Percentiles rank a stretch among this genome's conserved stretches.
These are phyloP conservation scores for Symbiotaphrina buchneri DNA, from an alignment of 495 filamentous ascomycete genomes.

Conservation along the genomic window DNA sequence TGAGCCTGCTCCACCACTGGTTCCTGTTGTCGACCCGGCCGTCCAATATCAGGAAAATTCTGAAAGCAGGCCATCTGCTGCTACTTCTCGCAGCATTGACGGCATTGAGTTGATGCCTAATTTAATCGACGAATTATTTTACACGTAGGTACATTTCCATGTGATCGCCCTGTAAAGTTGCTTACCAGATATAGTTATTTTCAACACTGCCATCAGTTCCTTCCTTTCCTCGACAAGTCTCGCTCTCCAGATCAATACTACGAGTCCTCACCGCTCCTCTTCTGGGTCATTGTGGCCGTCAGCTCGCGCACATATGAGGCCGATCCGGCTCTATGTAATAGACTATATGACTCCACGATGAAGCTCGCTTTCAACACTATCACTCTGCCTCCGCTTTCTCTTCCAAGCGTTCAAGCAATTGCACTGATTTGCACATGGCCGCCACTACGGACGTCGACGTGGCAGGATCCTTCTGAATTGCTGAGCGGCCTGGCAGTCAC, in stretches of 20 bases:
- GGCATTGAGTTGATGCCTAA: neutral
- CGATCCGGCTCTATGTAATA: neutral
- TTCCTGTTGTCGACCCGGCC: too few relatives aligned
- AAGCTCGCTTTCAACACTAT: neutral
- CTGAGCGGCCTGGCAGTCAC: neutral
- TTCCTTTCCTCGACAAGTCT: neutral
- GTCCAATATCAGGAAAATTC: too few relatives aligned
- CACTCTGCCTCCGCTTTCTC: neutral
- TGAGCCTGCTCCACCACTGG: too few relatives aligned
- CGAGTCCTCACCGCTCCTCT: neutral
- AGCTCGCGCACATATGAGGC: neutral
- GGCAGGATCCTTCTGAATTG: neutral
- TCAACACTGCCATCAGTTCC: neutral
- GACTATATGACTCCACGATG: neutral
- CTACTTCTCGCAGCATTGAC: too few relatives aligned
- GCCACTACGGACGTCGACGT: neutral
- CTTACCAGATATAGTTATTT: neutral
- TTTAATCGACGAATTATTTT: neutral
- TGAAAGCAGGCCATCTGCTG: too few relatives aligned
- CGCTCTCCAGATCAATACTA: neutral
- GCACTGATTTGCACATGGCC: neutral
- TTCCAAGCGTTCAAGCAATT: neutral
- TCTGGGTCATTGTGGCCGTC: neutral
- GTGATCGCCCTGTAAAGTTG: neutral
- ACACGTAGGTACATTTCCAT: neutral